These are phyloP conservation scores for Candida sithepensis DNA, from an alignment of 805 yeast genomes.

Conservation along the genomic window DNA sequence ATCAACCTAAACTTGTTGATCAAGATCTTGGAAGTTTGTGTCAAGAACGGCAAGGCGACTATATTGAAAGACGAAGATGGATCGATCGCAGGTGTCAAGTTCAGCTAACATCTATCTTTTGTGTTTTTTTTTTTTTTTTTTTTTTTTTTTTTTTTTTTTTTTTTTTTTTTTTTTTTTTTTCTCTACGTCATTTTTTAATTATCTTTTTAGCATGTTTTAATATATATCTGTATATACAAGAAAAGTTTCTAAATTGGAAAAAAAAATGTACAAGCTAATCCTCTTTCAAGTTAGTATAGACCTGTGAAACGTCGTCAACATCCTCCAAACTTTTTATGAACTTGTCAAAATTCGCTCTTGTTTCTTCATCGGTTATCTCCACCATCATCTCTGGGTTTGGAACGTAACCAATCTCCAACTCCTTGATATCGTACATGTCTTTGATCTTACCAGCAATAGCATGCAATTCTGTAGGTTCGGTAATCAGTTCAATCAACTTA, in stretches of 20 bases:
- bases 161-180: constrained; percentile 3
- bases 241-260: no score
- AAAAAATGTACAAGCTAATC: neutral
- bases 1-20: constrained; percentile 56
- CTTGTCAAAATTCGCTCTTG: constrained; percentile 48
- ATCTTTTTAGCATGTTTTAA: no score
- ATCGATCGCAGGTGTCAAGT: constrained; percentile 69
- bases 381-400: constrained; percentile 61
- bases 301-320: constrained; percentile 79
- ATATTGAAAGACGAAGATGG: constrained; percentile 56
- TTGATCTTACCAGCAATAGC: constrained; percentile 57
- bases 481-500: constrained; percentile 44
- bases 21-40: constrained; percentile 53
- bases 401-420: constrained; percentile 65
- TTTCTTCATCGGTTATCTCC: constrained; percentile 50
- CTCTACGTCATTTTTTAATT: no score
- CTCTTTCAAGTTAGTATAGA: constrained; percentile 64
- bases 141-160: neutral
- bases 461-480: constrained; percentile 64
- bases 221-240: no score
- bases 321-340: constrained; percentile 64
- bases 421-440: constrained; percentile 56
- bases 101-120: constrained; percentile 31
- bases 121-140: neutral
- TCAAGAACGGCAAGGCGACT: constrained; percentile 69